Base-by-base conservation (phyloP, 2,329 filamentous ascomycete genomes). In the Bretziella fagacearum region DNA sequence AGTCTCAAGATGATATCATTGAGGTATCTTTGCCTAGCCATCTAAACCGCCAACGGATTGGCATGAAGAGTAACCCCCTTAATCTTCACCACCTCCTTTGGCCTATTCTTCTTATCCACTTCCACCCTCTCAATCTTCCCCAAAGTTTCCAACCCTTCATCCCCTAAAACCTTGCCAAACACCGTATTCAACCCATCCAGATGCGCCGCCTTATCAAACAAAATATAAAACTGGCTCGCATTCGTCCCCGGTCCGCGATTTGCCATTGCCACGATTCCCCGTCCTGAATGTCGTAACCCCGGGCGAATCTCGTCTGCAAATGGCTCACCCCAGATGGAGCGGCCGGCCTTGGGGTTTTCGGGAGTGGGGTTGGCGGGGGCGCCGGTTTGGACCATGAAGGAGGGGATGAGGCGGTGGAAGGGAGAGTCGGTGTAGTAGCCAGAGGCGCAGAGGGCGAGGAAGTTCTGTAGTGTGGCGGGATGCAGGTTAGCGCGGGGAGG, bases 301-400 rank as follows among this genome's bases (percentile, higher is more conserved):
- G 81, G 80, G 29, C 76, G 71, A 58, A 86, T 84, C 67, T 93
- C 84, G 62, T 93, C 84, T 50, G 83, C 82, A 58, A 91, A 91
- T 13, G 73, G 65, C 49, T 65, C 69, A 54, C 75, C 75, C 72
- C 79, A 89, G 61, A 91, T 83, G 53, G 81, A 86, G 26, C 69
- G 68, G 30, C 79, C 81, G 53, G 73, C 70, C 57, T 84, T 84
- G 47, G 75, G 74, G 55, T 76, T 74, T 27, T 74, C 69, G 49
- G 70, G 67, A 1, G 67, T 66, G 7, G 60, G 70, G 26, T 65
- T 59, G 18, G 71, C 70, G 1, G 77, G 77, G 1, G 68, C 79
- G 55, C 84, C 84, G 15, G 79, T 77, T 62, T 91, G 84, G 18
- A 77, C 67, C 73, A 93, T 91, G 69, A 93, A 93, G 52, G 68